A percentile compares a stretch with the other conserved stretches of the same genome.
Evolutionary conservation across 2,329 filamentous ascomycete species (phyloP).

Genomic region (Hypoxylon sp.): DNA sequence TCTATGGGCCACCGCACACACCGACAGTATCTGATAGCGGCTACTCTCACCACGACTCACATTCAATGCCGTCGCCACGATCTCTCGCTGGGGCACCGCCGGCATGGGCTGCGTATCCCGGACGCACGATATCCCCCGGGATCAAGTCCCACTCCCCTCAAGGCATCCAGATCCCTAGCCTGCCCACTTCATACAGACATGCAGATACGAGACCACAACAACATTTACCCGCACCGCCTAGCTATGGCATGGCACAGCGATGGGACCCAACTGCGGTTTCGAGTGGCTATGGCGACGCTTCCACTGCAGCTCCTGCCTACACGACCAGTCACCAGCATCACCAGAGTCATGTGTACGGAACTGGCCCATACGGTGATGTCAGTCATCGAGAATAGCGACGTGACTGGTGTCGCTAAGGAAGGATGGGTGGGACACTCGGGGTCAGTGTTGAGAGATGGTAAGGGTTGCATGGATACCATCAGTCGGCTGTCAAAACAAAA

Average conservation of each 20-base stretch:
- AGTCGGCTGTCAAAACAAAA: conserved; percentile 15
- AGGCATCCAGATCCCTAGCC: conserved; percentile 56
- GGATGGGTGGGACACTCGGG: conserved; percentile 14
- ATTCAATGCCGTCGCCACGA: conserved; percentile 67
- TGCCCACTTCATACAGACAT: conserved; percentile 59
- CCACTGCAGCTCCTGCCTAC: conserved; percentile 48
- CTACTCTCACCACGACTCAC: conserved; percentile 61
- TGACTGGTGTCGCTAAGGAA: conserved; percentile 19
- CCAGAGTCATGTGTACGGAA: conserved; percentile 61
- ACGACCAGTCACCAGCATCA: conserved; percentile 53
- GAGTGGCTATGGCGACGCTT: conserved; percentile 51
- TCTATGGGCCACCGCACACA: conserved; percentile 56
- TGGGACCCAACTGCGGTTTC: conserved; percentile 52
- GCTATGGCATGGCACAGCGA: conserved; percentile 55
- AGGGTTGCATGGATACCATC: conserved; percentile 32
- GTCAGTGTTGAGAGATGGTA: conserved; percentile 18
- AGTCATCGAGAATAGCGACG: conserved; percentile 59
- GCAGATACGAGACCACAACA: conserved; percentile 54
- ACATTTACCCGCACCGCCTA: conserved; percentile 55
- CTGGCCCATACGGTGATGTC: conserved; percentile 61
- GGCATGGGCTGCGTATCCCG: conserved; percentile 65
- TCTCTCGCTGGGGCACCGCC: conserved; percentile 65
- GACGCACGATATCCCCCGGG: conserved; percentile 63
- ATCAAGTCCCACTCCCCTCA: conserved; percentile 59
- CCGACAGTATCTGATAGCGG: conserved; percentile 59